Evolutionary conservation across 2,329 filamentous ascomycete genomes (phyloP), one percentile per base, ranked within the genome.

Genomic region (Westerdykella aurantiaca): DNA sequence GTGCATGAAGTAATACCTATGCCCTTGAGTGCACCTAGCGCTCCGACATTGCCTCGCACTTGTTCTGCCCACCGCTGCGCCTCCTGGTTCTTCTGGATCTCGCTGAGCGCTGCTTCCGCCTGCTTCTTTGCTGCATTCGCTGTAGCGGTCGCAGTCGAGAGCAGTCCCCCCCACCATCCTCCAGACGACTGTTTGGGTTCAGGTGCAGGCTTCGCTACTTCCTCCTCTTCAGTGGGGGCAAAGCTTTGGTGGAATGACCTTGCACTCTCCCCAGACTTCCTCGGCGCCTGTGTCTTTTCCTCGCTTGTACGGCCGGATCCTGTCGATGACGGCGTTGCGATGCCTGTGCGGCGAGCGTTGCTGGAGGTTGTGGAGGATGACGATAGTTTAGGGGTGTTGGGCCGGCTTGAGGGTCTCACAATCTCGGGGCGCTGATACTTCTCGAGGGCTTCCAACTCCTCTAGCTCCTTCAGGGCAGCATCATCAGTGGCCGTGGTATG

Each of bases 61-160:
- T 97, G 91, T 42, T 95, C 87, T 1, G 90, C 88, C 89, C 91
- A 98, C 66, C 88, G 86, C 72, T 91, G 90, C 41, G 91, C 93
- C 67, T 98, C 93, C 63, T 97, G 89, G 59, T 95, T 96, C 64
- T 93, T 85, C 66, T 95, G 88, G 38, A 98, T 90, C 68, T 97
- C 88, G 66, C 91, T 95, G 52, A 95, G 90, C 0, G 90, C 85
- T 6, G 85, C 88, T 69, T 96, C 90, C 38, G 93, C 91, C 67
- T 91, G 88, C 74, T 94, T 95, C 70, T 94, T 82, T 21, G 85
- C 87, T n/a, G 86, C 84, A 52, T 73, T 81, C 31, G 89, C 89
- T 0, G 88, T 91, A 18, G 86, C 85, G 45, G 73, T 82, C 34
- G 89, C 89, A 0, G 88, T 90, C 34, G 86, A 87, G 58, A 93